These are phyloP conservation scores for Amanita phalloides DNA, from an alignment of 768 basidiomycete species.

Conservation along the genomic window DNA sequence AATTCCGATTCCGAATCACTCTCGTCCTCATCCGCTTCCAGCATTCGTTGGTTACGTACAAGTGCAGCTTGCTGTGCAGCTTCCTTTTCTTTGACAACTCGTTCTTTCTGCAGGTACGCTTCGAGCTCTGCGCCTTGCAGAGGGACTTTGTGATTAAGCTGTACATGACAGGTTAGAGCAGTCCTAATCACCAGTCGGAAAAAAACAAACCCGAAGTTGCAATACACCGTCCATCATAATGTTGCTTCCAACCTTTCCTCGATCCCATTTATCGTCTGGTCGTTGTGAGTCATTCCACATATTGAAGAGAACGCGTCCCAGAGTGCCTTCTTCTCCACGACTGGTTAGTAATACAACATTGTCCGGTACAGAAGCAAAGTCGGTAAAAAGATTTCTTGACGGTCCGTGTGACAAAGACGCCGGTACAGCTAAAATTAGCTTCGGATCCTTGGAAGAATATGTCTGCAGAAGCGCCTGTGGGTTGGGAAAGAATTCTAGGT, in stretches of 20 bases:
- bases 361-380: slow-evolving; percentile 74
- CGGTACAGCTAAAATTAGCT: slow-evolving; percentile 89
- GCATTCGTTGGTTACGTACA: slow-evolving; percentile 74
- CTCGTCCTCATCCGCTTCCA: slow-evolving; percentile 92
- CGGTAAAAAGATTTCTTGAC: slow-evolving; percentile 75
- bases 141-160: slow-evolving; percentile 88
- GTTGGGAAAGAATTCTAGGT: slow-evolving; percentile 86
- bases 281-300: slow-evolving; percentile 80
- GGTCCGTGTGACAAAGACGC: slow-evolving; percentile 89
- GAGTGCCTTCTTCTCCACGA: slow-evolving; percentile 69
- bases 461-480: slow-evolving; percentile 71
- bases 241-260: slow-evolving; percentile 80
- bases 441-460: slow-evolving; percentile 82
- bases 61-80: slow-evolving; percentile 79
- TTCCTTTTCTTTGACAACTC: slow-evolving; percentile 68
- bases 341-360: slow-evolving; percentile 85
- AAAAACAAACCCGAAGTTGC: slow-evolving; percentile 45
- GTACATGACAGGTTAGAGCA: slow-evolving; percentile 3
- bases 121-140: slow-evolving; percentile 86
- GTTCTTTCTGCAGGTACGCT: slow-evolving; percentile 65
- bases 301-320: slow-evolving; percentile 71
- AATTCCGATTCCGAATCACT: slow-evolving; percentile 69
- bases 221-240: slow-evolving; percentile 71
- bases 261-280: slow-evolving; percentile 78
- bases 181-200: not conserved